phyloP scores from a whole-genome alignment of 768 basidiomycete genomes.

The Leccinum disarticulatum region DNA sequence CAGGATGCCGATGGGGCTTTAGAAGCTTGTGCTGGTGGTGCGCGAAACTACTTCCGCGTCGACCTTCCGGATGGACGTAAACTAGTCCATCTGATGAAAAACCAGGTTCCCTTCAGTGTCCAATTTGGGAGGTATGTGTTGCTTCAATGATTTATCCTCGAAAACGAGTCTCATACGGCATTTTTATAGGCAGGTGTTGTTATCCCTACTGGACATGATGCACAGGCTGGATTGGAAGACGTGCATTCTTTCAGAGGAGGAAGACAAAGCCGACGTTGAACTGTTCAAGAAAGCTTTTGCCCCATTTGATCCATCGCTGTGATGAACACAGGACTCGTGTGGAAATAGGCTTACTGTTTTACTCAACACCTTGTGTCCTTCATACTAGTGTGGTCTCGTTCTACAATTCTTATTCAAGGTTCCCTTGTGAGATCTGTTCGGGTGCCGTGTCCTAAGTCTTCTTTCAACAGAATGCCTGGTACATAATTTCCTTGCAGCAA shows the following conservation, averaged over 20 bases:
- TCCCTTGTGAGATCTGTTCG: slow-evolving; percentile 18
- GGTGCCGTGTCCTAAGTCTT: slow-evolving; percentile 45
- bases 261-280: slow-evolving; percentile 81
- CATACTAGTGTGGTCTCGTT: background rate
- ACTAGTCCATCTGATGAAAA: slow-evolving; percentile 84
- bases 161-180: background rate
- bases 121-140: slow-evolving; percentile 85
- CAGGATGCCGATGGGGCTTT: slow-evolving; percentile 64
- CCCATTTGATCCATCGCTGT: slow-evolving; percentile 58
- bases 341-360: too few species aligned
- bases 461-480: slow-evolving; percentile 49
- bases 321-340: slow-evolving; percentile 9
- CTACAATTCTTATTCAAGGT: background rate
- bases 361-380: too few species aligned
- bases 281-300: slow-evolving; percentile 85
- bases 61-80: slow-evolving; percentile 84
- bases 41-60: slow-evolving; percentile 83
- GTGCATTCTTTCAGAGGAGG: slow-evolving; percentile 78
- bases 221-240: slow-evolving; percentile 91
- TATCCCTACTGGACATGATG: slow-evolving; percentile 68
- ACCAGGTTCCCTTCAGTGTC: slow-evolving; percentile 76
- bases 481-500: slow-evolving; percentile 60
- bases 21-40: slow-evolving; percentile 45
- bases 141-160: background rate
- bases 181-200: slow-evolving; percentile 70